Percentiles rank a stretch among this genome's conserved stretches.
phyloP scores from a whole-genome alignment of 305 asterid species.

The Solanum hybrid region DNA sequence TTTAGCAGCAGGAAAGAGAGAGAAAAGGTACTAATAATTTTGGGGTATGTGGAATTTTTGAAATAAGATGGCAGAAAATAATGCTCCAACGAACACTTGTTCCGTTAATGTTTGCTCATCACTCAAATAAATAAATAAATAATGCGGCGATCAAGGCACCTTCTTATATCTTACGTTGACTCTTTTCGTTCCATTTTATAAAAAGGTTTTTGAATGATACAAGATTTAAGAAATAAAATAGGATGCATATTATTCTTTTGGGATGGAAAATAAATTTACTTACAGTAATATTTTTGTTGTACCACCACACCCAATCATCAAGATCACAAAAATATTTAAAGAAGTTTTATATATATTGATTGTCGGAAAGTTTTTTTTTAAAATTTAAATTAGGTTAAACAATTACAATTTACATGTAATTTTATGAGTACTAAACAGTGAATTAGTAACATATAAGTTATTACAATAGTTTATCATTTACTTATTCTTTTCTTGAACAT shows the following conservation, averaged over 20 bases:
- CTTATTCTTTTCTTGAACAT: background rate
- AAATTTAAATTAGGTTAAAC: too few relatives aligned
- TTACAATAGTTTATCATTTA: background rate
- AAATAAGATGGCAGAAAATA: background rate
- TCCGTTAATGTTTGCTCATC: background rate
- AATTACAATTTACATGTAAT: background rate
- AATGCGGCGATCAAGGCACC: rapidly evolving
- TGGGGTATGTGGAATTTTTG: background rate
- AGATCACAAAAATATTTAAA: too few relatives aligned
- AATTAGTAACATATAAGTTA: background rate
- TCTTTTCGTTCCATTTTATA: background rate
- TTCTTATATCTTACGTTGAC: background rate
- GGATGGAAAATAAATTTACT: too few relatives aligned
- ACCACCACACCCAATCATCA: background rate
- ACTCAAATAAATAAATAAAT: background rate
- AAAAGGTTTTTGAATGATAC: rapidly evolving
- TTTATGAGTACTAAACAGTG: background rate
- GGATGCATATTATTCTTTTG: background rate
- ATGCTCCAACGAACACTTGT: slow-evolving; percentile 1
- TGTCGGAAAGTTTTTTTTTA: background rate
- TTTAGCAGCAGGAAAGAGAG: background rate
- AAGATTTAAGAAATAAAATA: background rate
- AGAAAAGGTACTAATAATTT: background rate
- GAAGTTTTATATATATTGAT: background rate
- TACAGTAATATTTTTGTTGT: rapidly evolving